Conservation (phyloP, 2,329 filamentous ascomycete genomes). For the Bipolaris zeicola region DNA sequence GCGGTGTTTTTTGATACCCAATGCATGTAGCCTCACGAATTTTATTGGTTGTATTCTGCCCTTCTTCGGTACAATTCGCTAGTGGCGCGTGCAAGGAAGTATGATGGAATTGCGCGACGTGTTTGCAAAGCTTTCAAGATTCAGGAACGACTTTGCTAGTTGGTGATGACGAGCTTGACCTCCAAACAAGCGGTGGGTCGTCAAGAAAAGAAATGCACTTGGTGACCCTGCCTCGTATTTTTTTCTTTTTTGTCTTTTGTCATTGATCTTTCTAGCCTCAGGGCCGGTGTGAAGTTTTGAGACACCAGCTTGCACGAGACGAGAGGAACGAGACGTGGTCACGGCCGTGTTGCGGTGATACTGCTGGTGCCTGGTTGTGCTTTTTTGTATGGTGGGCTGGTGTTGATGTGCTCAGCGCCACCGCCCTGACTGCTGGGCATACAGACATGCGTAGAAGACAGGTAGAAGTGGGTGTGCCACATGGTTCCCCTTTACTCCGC, state of each 20-base stretch:
- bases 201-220: background rate
- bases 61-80: background rate
- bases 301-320: background rate
- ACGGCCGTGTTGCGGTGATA: background rate
- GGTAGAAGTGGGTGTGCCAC: background rate
- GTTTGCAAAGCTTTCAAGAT: background rate
- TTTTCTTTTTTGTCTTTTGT: background rate
- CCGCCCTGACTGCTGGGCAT: background rate
- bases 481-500: constrained; percentile 10
- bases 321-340: background rate
- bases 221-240: background rate
- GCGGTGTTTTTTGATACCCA: background rate
- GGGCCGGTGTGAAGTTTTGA: background rate
- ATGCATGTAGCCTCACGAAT: background rate
- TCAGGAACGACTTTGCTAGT: background rate
- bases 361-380: background rate
- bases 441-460: background rate
- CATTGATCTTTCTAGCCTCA: background rate
- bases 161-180: background rate
- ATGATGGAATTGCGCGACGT: background rate
- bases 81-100: background rate
- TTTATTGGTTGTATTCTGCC: background rate
- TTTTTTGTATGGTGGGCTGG: constrained; percentile 6
- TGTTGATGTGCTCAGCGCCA: constrained; percentile 3
- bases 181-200: background rate